Evolutionary conservation across 1,139 yeast species (phyloP).

Genomic region (Saccharomyces pastorianus): DNA sequence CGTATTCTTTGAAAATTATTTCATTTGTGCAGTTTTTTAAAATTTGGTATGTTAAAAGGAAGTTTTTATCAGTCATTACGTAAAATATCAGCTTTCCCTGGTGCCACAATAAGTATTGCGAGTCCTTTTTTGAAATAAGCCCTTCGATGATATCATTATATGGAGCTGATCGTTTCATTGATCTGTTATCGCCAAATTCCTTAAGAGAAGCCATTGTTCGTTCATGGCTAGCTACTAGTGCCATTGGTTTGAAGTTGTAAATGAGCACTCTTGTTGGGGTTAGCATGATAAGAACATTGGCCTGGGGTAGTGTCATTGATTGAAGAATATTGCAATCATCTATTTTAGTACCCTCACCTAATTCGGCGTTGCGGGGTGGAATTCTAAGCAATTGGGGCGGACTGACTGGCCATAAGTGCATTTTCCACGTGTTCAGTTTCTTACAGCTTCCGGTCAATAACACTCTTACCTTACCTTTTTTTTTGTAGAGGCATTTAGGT

Average conservation of each 20-base stretch:
- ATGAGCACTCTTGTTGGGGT: constrained; percentile 26
- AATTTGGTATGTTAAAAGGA: constrained; percentile 27
- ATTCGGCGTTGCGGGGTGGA: constrained; percentile 4
- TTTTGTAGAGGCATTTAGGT: constrained; percentile 3
- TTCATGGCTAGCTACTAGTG: constrained; percentile 36
- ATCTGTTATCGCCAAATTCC: constrained; percentile 34
- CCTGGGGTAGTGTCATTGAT: constrained; percentile 16
- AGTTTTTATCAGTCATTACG: constrained; percentile 25
- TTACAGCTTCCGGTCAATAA: background rate
- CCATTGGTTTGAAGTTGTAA: constrained; percentile 33
- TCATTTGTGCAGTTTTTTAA: constrained; percentile 18
- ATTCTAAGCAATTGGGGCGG: constrained; percentile 20
- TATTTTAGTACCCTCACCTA: constrained; percentile 4
- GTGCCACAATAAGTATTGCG: constrained; percentile 9
- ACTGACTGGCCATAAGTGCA: constrained; percentile 25
- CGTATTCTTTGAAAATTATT: constrained; percentile 25
- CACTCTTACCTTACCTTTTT: background rate
- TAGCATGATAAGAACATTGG: constrained; percentile 22
- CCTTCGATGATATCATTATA: constrained; percentile 18
- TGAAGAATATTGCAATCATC: constrained; percentile 17
- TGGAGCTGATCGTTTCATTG: constrained; percentile 20
- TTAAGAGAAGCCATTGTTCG: constrained; percentile 34
- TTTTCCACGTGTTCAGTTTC: constrained; percentile 2
- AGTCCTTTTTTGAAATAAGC: constrained; percentile 13
- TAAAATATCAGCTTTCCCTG: constrained; percentile 24